Evolutionary conservation across 1,284 basidiomycete genomes (phyloP), one percentile per base, ranked within the genome.

Genomic region (Tilletia indica): DNA sequence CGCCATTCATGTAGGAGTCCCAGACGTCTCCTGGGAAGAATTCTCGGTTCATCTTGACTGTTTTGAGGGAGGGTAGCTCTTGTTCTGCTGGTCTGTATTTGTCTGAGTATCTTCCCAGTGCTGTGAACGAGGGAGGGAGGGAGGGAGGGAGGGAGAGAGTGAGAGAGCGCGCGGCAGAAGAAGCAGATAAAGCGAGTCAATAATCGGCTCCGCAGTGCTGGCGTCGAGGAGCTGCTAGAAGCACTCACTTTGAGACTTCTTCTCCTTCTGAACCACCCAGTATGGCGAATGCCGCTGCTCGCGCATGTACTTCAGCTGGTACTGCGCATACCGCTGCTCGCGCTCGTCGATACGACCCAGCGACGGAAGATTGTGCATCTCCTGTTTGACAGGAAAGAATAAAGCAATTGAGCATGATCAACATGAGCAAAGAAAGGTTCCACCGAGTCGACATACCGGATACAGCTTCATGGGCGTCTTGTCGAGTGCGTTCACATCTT

Each of bases 1-100:
- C 81, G 39, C 76, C 79, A 31, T 81, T 73, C 71, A 82, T 81
- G 72, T 80, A 83, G 0, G 72, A 69, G n/a, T 78, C 75, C 80
- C 79, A 82, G 8, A 83, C 75, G 1, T 78, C 79, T 19, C 75
- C 73, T 1, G 82, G 82, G 58, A 83, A 82, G 12, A 82, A 77
- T 25, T 75, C 78, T 42, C 77, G 75, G 54, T 83, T 79, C 71
- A 83, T 69, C 31, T 73, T 72, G 63, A 80, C 71, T 16, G 67
- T 70, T n/a, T 78, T 75, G 51, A 79, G 75, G 21, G 75, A 76
- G 8, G 79, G 80, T 0, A 72, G 69, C 6, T 76, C 73, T 25
- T 78, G 72, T 12, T 80, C 66, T 21, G 76, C 77, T 2, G 78
- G 79, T 12, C 78, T 73, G 68, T 79, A 83, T 12, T 77, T 70